These are phyloP conservation scores for Acanthamoeba sp. DNA, from an alignment of 208 protist genomes.

Conservation along the genomic window DNA sequence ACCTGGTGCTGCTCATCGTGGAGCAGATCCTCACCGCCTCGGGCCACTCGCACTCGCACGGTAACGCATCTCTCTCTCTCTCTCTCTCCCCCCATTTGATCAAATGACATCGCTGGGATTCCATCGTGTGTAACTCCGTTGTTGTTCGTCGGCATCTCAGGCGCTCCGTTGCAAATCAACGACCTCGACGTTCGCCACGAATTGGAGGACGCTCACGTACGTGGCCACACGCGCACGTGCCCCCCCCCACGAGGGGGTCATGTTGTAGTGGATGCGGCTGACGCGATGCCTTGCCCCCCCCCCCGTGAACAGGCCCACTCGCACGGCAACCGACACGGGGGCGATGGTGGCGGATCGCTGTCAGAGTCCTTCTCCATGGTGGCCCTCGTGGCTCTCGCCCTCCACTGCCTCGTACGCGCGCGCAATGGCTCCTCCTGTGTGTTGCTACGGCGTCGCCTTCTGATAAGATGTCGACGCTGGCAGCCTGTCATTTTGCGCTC, in stretches of 20 bases:
- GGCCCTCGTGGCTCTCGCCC: not conserved
- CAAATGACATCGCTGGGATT: no score
- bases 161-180: not conserved
- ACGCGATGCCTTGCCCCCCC: no score
- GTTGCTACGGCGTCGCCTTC: no score
- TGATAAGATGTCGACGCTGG: no score
- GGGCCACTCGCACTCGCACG: slow-evolving; percentile 22
- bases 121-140: not conserved
- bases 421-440: no score
- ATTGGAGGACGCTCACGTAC: not conserved
- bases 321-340: not conserved
- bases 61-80: no score
- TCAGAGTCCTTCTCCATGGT: slow-evolving; percentile 36
- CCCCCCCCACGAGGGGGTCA: not conserved
- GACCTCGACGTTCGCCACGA: slow-evolving; percentile 25
- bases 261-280: not conserved
- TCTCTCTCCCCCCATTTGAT: not conserved
- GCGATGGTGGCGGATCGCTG: not conserved
- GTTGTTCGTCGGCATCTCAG: not conserved
- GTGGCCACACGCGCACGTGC: not conserved
- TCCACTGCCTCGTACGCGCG: slow-evolving; percentile 26
- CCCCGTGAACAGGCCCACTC: not conserved
- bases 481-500: no score
- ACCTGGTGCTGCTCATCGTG: slow-evolving; percentile 18
- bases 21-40: slow-evolving; percentile 17